These are phyloP conservation scores for Lignosus rhinocerotis DNA, from an alignment of 1,284 basidiomycete genomes.

Conservation along the genomic window DNA sequence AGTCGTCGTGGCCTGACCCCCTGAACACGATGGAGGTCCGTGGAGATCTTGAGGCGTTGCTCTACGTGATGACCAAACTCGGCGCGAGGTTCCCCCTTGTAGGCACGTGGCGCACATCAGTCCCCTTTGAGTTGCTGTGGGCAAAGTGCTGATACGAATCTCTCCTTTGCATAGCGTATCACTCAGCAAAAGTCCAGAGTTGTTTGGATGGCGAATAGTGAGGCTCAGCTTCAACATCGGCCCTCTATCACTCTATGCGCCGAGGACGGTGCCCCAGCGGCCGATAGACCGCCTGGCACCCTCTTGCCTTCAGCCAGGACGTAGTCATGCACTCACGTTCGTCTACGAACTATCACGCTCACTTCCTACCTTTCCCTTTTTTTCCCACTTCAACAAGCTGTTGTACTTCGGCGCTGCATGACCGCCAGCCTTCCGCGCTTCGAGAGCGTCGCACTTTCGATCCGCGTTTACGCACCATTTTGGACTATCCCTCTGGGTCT, in stretches of 20 bases:
- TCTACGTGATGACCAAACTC: slow-evolving; percentile 65
- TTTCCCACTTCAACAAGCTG: slow-evolving; percentile 10
- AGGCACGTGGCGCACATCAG: slow-evolving; percentile 38
- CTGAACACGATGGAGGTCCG: slow-evolving; percentile 56
- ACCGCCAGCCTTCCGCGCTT: slow-evolving; percentile 15
- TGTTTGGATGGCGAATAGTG: slow-evolving; percentile 33
- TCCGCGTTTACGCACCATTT: slow-evolving; percentile 13
- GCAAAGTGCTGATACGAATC: neutral
- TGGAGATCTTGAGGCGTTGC: slow-evolving; percentile 58
- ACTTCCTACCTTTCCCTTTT: slow-evolving; percentile 2
- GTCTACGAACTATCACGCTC: slow-evolving; percentile 26
- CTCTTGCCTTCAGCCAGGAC: slow-evolving; percentile 5
- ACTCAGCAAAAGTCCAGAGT: slow-evolving; percentile 42
- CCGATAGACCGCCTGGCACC: neutral
- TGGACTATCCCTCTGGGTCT: slow-evolving; percentile 13
- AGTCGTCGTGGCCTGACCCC: slow-evolving; percentile 56
- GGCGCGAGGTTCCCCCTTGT: slow-evolving; percentile 59
- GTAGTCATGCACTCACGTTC: slow-evolving; percentile 26
- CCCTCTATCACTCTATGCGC: slow-evolving; percentile 11
- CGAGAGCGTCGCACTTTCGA: slow-evolving; percentile 20
- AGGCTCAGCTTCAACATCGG: slow-evolving; percentile 1
- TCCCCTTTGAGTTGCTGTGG: neutral
- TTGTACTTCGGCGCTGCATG: slow-evolving; percentile 21
- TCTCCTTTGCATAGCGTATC: slow-evolving; percentile 32
- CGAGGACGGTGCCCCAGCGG: neutral